These are phyloP conservation scores for Lentinula edodes DNA, from an alignment of 768 basidiomycete species.

Conservation along the genomic window DNA sequence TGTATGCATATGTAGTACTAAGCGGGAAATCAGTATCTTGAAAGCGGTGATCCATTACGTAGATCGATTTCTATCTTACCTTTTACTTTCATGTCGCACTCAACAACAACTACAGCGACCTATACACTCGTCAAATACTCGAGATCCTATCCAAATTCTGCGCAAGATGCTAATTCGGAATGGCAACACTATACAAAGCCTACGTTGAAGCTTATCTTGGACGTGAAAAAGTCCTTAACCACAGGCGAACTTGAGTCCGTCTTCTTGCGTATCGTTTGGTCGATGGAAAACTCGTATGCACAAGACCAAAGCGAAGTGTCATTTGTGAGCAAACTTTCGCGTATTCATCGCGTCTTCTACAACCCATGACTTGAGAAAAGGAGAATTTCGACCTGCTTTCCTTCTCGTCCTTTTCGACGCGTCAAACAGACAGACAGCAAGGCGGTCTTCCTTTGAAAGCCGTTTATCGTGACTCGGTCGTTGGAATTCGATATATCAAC, in stretches of 20 bases:
- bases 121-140: constrained; percentile 64
- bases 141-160: constrained; percentile 44
- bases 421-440: constrained; percentile 23
- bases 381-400: constrained; percentile 74
- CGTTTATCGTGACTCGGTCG: constrained; percentile 66
- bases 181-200: constrained; percentile 83
- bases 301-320: constrained; percentile 51
- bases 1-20: too few relatives aligned
- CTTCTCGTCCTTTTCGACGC: constrained; percentile 45
- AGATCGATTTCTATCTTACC: neutral
- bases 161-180: constrained; percentile 31
- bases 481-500: constrained; percentile 72
- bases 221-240: constrained; percentile 45
- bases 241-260: constrained; percentile 53
- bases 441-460: constrained; percentile 68
- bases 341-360: neutral
- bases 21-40: too few relatives aligned
- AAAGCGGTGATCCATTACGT: too few relatives aligned
- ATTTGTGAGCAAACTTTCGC: constrained; percentile 46
- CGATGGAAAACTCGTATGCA: constrained; percentile 33
- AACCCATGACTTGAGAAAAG: constrained; percentile 59
- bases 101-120: constrained; percentile 54
- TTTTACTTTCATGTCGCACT: constrained; percentile 26
- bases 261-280: constrained; percentile 62
- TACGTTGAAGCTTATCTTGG: constrained; percentile 54